These are phyloP conservation scores for Apophysomyces sp. DNA, from an alignment of 371 early-diverging fungal species.

Conservation along the genomic window DNA sequence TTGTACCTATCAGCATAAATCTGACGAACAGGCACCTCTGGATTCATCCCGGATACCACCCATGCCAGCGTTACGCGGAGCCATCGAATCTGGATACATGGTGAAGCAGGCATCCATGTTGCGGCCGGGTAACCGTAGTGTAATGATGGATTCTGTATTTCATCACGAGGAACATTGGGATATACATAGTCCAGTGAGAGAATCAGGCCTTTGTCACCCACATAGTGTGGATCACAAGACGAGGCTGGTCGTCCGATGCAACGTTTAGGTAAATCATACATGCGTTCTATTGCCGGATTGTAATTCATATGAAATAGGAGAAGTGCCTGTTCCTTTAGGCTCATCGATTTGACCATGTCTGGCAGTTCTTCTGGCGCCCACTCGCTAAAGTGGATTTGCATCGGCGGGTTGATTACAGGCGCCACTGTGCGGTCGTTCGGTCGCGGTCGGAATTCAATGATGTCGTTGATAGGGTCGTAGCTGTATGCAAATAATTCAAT, in stretches of 20 bases:
- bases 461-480: slow-evolving; percentile 32
- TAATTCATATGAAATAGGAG: slow-evolving; percentile 37
- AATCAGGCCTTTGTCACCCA: slow-evolving; percentile 46
- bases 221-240: slow-evolving; percentile 18
- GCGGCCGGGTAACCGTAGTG: slow-evolving; percentile 6
- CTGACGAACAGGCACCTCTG: slow-evolving; percentile 19
- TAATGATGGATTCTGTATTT: slow-evolving; percentile 10
- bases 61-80: slow-evolving; percentile 41
- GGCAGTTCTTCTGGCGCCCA: slow-evolving; percentile 19
- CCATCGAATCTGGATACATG: slow-evolving; percentile 26
- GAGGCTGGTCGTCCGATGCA: slow-evolving; percentile 9
- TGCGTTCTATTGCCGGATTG: slow-evolving; percentile 38
- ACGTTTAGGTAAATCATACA: slow-evolving; percentile 30
- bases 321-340: slow-evolving; percentile 29
- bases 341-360: slow-evolving; percentile 6
- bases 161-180: neutral
- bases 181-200: slow-evolving; percentile 27
- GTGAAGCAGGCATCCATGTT: slow-evolving; percentile 13
- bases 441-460: slow-evolving; percentile 39
- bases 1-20: slow-evolving; percentile 34
- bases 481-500: slow-evolving; percentile 20
- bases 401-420: neutral
- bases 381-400: slow-evolving; percentile 35
- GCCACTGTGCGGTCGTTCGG: neutral
- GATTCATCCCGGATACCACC: slow-evolving; percentile 33